Evolutionary conservation across 306 rosid genomes (phyloP).

Genomic region (Lathyrus oleraceus): DNA sequence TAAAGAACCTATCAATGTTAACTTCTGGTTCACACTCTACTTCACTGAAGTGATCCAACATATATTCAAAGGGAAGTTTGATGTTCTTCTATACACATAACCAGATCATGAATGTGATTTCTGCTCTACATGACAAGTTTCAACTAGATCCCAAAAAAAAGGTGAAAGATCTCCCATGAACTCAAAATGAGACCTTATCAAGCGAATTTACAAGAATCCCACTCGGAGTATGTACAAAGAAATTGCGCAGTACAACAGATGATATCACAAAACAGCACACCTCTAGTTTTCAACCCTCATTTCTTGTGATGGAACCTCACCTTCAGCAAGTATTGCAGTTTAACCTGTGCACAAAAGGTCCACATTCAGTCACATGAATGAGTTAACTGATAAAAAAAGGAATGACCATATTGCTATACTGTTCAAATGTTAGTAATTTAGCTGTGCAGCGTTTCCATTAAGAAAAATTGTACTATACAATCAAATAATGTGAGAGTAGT

Average conservation of each 20-base stretch:
- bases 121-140: constrained; percentile 6
- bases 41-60: constrained; percentile 11
- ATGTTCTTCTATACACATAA: constrained; percentile 6
- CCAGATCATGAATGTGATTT: constrained; percentile 20
- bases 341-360: constrained; percentile 65
- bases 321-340: constrained; percentile 92
- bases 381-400: not conserved
- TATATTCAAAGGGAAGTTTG: constrained; percentile 10
- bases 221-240: constrained; percentile 28
- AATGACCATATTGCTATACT: constrained; percentile 5
- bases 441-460: not conserved
- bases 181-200: constrained; percentile 68
- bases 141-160: constrained; percentile 33
- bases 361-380: constrained; percentile 29
- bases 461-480: constrained; percentile 12
- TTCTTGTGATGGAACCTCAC: constrained; percentile 88
- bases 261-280: constrained; percentile 35
- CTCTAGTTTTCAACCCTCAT: constrained; percentile 45
- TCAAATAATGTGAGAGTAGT: not conserved
- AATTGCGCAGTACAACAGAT: constrained; percentile 29
- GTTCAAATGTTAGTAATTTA: constrained; percentile 2
- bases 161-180: constrained; percentile 49
- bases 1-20: constrained; percentile 3
- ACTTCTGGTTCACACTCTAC: not conserved
- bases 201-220: constrained; percentile 26